Evolutionary conservation across 2,329 filamentous ascomycete genomes (phyloP), one percentile per base, ranked within the genome.

Genomic region (Claviceps africana): DNA sequence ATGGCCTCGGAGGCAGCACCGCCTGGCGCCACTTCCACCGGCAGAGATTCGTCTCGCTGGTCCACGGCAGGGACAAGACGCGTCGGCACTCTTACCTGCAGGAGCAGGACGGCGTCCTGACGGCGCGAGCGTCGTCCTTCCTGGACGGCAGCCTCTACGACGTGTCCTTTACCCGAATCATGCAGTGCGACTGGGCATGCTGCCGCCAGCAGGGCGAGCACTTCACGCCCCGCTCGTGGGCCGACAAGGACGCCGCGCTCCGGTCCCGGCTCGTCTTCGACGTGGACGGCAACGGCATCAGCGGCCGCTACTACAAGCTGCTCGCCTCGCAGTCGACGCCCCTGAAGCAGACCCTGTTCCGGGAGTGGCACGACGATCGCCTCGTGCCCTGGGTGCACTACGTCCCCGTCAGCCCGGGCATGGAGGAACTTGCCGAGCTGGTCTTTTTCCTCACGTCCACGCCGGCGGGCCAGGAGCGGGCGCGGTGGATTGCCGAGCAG

Each of bases 361-460:
- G 69, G 2, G 78, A 81, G 60, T 81, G 78, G 78, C 77, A 81
- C 54, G 75, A 79, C 54, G 76, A 80, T 25, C 63, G 76, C 0
- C 65, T 81, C 2, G 51, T 72, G 10, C 75, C 77, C 0, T 81
- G 78, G 78, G 64, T 76, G 4, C 78, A 81, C 54, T 80, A 79
- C 52, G 59, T 80, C 0, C 78, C 78, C 0, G 66, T 81, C 0
- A 76, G 72, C 47, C 63, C 71, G 55, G 62, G 69, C 7, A 63
- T 77, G 59, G 67, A 70, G 3, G 77, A 81, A 61, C 56, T 81
- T 2, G 73, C 75, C 0, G 77, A 79, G 57, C 55, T 78, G 43
- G 65, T 79, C 0, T 56, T 58, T 0, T 78, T 70, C 53, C 62
- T 81, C 7, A 69, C 70, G 1, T 64, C 66, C 0, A 72, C 70